A percentile compares a stretch with the other conserved stretches of the same genome.
These are phyloP conservation scores for Cardiospermum halicacabum DNA, from an alignment of 345 rosid genomes.

Conservation along the genomic window DNA sequence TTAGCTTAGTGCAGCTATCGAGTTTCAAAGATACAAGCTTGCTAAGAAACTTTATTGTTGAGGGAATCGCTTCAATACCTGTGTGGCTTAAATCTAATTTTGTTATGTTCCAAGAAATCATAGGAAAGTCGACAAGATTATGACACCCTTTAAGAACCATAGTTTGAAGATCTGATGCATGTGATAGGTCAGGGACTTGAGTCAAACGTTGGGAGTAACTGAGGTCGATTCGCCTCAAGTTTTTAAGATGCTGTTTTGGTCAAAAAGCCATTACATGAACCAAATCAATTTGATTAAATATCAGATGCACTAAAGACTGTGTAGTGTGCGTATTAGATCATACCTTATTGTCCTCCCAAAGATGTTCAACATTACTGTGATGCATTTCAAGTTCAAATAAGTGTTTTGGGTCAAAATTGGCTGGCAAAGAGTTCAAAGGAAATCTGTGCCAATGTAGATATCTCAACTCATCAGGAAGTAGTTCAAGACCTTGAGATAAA, in stretches of 20 bases:
- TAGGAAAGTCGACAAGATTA: slow-evolving; percentile 5
- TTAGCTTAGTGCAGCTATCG: background rate
- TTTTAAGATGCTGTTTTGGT: background rate
- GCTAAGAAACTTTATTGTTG: background rate
- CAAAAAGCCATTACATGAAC: background rate
- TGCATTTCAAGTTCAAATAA: background rate
- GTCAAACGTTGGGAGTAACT: background rate
- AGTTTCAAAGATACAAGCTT: background rate
- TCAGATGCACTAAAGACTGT: background rate
- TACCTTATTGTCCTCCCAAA: slow-evolving; percentile 7
- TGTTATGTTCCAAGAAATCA: background rate
- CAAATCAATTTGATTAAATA: background rate
- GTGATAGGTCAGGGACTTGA: background rate
- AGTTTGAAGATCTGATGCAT: background rate
- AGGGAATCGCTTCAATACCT: slow-evolving; percentile 1
- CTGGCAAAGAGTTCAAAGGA: background rate
- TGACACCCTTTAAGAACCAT: background rate
- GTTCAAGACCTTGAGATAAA: background rate
- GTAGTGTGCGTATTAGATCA: background rate
- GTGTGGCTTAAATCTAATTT: background rate
- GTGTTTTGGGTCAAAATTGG: background rate
- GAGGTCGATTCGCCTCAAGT: background rate
- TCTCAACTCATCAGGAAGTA: background rate
- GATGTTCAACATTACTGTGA: background rate
- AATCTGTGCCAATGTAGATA: background rate